phyloP scores from a whole-genome alignment of 164 flowering plant species.

The Vitis riparia region DNA sequence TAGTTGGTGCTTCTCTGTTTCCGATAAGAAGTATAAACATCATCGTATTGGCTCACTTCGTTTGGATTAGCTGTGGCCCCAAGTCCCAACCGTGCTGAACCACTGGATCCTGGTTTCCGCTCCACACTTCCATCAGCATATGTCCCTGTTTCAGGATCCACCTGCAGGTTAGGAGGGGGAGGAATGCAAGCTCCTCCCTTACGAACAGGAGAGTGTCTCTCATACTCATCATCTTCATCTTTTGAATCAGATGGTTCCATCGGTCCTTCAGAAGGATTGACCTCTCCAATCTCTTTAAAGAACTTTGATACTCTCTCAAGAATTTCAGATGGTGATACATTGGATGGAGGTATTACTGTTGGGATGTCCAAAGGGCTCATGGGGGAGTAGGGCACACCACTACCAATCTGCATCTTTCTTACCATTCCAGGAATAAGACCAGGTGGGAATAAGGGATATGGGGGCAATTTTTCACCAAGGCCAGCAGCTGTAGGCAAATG shows the following conservation, averaged over 20 bases:
- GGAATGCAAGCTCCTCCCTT: conserved; percentile 99
- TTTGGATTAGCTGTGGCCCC: conserved; percentile 89
- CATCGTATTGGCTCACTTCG: conserved; percentile 91
- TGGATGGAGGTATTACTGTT: conserved; percentile 89
- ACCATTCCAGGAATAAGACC: conserved; percentile 99
- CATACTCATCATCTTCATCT: conserved; percentile 58
- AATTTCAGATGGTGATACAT: conserved; percentile 65
- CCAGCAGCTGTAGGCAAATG: conserved; percentile 31
- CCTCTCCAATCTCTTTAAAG: conserved; percentile 92
- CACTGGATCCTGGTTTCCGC: conserved; percentile 57
- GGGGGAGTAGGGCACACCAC: conserved; percentile 98
- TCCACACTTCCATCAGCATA: conserved; percentile 79
- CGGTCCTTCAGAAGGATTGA: conserved; percentile 93
- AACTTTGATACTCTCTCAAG: conserved; percentile 88
- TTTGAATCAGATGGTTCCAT: conserved; percentile 48
- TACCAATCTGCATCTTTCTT: conserved; percentile 94
- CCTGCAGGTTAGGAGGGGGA: conserved; percentile 85
- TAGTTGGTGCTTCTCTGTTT: conserved; percentile 91
- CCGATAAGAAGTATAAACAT: conserved; percentile 90
- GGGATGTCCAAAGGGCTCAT: conserved; percentile 98
- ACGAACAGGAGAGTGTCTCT: conserved; percentile 63
- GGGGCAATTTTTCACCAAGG: conserved; percentile 68
- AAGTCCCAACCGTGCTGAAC: conserved; percentile 88
- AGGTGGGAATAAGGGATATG: conserved; percentile 95
- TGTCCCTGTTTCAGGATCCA: conserved; percentile 78